phyloP scores from a whole-genome alignment of 2,329 filamentous ascomycete genomes.

The Phialocephala subalpina region DNA sequence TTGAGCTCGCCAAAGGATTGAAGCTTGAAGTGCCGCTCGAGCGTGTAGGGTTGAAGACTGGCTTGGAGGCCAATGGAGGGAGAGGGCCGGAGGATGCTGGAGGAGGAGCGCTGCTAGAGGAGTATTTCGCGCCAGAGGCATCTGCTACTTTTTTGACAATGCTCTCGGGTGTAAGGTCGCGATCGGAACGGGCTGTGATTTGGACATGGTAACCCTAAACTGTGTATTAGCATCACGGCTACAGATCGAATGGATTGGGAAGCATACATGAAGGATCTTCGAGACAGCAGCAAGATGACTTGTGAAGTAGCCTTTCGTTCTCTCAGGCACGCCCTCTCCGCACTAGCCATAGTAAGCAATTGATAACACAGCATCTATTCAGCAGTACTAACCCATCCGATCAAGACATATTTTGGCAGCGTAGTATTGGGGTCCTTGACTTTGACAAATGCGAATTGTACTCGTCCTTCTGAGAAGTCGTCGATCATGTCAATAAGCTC shows the following conservation, averaged over 20 bases:
- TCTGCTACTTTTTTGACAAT: slow-evolving; percentile 95
- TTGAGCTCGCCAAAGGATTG: slow-evolving; percentile 73
- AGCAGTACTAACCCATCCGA: slow-evolving; percentile 74
- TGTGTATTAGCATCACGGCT: neutral
- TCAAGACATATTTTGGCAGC: slow-evolving; percentile 90
- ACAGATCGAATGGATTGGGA: neutral
- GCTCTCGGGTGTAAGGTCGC: slow-evolving; percentile 84
- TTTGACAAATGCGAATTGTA: slow-evolving; percentile 97
- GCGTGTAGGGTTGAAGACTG: slow-evolving; percentile 83
- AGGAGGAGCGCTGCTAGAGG: slow-evolving; percentile 69
- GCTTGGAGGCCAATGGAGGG: slow-evolving; percentile 84
- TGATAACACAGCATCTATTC: neutral
- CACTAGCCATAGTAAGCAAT: slow-evolving; percentile 61
- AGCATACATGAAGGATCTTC: slow-evolving; percentile 80
- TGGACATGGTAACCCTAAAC: slow-evolving; percentile 90
- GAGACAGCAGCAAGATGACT: slow-evolving; percentile 90
- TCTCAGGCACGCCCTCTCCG: slow-evolving; percentile 95
- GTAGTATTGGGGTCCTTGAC: slow-evolving; percentile 93
- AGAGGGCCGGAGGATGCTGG: slow-evolving; percentile 50
- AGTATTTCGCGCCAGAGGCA: slow-evolving; percentile 95
- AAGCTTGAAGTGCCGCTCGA: slow-evolving; percentile 56
- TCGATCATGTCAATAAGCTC: slow-evolving; percentile 90
- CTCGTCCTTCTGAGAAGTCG: slow-evolving; percentile 94
- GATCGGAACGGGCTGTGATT: slow-evolving; percentile 91
- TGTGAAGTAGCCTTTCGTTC: slow-evolving; percentile 98